These are phyloP conservation scores for Fusarium keratoplasticum DNA, from an alignment of 2,329 filamentous ascomycete genomes.

Conservation along the genomic window DNA sequence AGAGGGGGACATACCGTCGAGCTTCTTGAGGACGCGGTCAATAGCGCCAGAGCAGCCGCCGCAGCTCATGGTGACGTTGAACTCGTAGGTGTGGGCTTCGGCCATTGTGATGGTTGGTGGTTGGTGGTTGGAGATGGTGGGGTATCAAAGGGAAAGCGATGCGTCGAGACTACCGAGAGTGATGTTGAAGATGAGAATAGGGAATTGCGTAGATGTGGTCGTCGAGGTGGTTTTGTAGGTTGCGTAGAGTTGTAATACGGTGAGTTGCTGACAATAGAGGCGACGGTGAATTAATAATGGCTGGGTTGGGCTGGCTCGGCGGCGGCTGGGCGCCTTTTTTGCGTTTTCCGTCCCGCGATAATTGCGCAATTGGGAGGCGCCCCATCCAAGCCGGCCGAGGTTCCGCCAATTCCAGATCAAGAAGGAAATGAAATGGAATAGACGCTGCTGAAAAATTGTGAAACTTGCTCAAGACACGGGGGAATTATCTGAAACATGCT, in stretches of 20 bases:
- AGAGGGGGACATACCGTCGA: constrained; percentile 74
- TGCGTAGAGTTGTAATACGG: not conserved
- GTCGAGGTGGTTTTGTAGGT: constrained; percentile 2
- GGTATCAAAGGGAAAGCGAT: constrained; percentile 23
- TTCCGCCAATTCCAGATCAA: constrained; percentile 10
- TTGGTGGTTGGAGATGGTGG: constrained; percentile 30
- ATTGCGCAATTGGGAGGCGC: constrained; percentile 42
- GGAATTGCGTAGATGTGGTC: not conserved
- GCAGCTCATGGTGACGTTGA: constrained; percentile 94
- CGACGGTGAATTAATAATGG: constrained; percentile 41
- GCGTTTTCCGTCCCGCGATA: constrained; percentile 26
- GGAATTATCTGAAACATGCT: constrained; percentile 35
- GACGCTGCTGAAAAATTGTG: constrained; percentile 9
- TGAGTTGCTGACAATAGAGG: constrained; percentile 30
- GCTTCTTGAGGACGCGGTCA: constrained; percentile 90
- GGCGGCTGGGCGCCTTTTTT: constrained; percentile 1
- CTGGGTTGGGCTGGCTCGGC: not conserved
- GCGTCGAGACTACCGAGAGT: constrained; percentile 8
- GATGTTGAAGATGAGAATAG: not conserved
- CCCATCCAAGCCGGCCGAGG: not conserved
- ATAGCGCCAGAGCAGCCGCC: constrained; percentile 96
- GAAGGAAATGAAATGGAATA: not conserved
- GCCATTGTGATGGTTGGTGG: constrained; percentile 65
- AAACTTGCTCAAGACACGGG: constrained; percentile 43
- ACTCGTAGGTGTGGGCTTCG: constrained; percentile 90